Evolutionary conservation across 2,329 filamentous ascomycete species (phyloP), one percentile per base, ranked within the genome.

Genomic region (Sclerotinia spermophila): DNA sequence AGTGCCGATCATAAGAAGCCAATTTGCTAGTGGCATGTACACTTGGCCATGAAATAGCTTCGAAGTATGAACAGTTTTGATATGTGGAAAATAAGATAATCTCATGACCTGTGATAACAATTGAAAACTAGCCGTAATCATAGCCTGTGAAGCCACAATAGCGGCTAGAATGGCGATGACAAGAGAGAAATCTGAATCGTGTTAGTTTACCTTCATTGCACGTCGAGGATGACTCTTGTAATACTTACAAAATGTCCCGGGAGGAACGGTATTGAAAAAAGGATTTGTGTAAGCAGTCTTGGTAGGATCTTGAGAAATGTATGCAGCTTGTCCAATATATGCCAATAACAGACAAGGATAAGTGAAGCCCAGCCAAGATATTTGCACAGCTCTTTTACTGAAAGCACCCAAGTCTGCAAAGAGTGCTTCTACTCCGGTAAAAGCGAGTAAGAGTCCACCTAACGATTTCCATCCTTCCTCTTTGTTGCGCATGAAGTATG

Each of bases 331-430:
- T 0, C 92, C 92, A 70, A 77, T 76, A 51, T 76, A 78, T 44
- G 81, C 81, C 17, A 84, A 58, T 24, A 84, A 74, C 27, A 90
- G 82, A 76, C 90, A 92, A 0, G 92, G 92, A 72, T 89, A 92
- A 3, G 86, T 86, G 74, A 88, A 89, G 67, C 84, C 83, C 5
- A 93, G 81, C 92, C 92, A 94, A 58, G 86, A 90, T 24, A 94
- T 83, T 77, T 92, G 91, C 67, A 94, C 88, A 0, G 92, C 90
- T 56, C 85, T 82, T 75, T 86, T 84, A 79, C 86, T 87, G 79
- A 94, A 94, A 33, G 92, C 92, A 45, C 91, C 92, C 10, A 94
- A 83, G 75, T 94, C 91, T 5, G 92, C 91, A 77, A 93, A 94
- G 1, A 94, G 83, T 1, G 91, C 90, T 78, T 94, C 92, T n/a